These are phyloP conservation scores for Lepiota venenata DNA, from an alignment of 768 basidiomycete genomes.

Conservation along the genomic window DNA sequence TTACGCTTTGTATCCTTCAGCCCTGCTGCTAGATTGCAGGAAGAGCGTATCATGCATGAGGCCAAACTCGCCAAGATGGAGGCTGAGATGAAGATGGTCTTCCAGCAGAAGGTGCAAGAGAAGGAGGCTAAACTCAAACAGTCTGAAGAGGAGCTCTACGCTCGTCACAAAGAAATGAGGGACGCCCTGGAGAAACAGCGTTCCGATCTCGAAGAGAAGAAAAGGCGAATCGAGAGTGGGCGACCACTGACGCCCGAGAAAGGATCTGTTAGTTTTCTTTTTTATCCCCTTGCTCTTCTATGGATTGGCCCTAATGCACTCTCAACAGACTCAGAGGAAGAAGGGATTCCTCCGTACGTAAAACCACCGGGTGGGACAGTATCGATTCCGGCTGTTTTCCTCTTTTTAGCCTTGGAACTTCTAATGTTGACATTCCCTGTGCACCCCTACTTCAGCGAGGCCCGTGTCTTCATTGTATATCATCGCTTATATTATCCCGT, in stretches of 20 bases:
- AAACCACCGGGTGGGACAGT: slow-evolving; percentile 22
- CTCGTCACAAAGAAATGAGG: slow-evolving; percentile 99
- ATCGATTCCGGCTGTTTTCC: slow-evolving; percentile 23
- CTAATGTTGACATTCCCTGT: slow-evolving; percentile 27
- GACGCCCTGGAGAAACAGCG: slow-evolving; percentile 98
- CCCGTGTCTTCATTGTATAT: slow-evolving; percentile 35
- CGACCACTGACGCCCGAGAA: slow-evolving; percentile 96
- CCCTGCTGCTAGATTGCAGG: slow-evolving; percentile 93
- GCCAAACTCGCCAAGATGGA: slow-evolving; percentile 99
- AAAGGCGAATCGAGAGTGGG: slow-evolving; percentile 91
- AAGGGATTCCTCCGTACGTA: slow-evolving; percentile 75
- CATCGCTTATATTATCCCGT: slow-evolving; percentile 35
- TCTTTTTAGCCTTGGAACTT: slow-evolving; percentile 18
- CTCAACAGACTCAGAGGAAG: slow-evolving; percentile 55
- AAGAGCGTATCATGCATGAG: slow-evolving; percentile 95
- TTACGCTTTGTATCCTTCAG: slow-evolving; percentile 38
- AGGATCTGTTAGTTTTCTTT: slow-evolving; percentile 59
- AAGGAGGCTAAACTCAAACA: slow-evolving; percentile 99
- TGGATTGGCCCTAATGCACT: slow-evolving; percentile 15
- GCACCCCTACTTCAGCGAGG: slow-evolving; percentile 22
- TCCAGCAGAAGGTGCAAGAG: slow-evolving; percentile 99
- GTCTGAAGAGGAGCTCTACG: slow-evolving; percentile 97
- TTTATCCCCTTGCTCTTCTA: slow-evolving; percentile 8
- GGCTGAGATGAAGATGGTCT: slow-evolving; percentile 99
- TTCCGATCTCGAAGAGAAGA: slow-evolving; percentile 95